These are phyloP conservation scores for Fusarium nanum DNA, from an alignment of 2,329 filamentous ascomycete genomes.

Conservation along the genomic window DNA sequence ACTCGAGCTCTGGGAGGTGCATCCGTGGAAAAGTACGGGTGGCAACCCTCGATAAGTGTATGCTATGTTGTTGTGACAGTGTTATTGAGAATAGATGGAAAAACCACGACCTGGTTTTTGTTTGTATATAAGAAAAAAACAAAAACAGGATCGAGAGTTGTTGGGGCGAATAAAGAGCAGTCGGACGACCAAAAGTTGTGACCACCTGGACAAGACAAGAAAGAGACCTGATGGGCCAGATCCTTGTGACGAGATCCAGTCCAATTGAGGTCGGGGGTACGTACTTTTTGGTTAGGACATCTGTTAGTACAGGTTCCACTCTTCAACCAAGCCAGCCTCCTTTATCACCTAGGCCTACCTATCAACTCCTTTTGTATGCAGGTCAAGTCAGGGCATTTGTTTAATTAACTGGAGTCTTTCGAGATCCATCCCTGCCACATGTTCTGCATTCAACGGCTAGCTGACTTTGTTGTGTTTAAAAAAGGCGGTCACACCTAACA, in stretches of 20 bases:
- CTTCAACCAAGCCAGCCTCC: constrained; percentile 17
- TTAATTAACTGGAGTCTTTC: constrained; percentile 11
- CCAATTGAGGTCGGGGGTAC: constrained; percentile 28
- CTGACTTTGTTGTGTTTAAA: constrained; percentile 10
- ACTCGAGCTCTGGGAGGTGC: constrained; percentile 33
- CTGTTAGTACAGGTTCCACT: constrained; percentile 22
- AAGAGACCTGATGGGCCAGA: constrained; percentile 29
- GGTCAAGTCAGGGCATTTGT: constrained; percentile 11
- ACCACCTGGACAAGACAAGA: constrained; percentile 42
- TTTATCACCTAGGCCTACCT: background rate
- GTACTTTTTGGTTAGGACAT: constrained; percentile 13
- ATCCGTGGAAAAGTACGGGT: constrained; percentile 35
- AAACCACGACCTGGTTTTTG: background rate
- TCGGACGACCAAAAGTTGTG: constrained; percentile 44
- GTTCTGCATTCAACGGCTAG: constrained; percentile 4
- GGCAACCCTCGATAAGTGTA: constrained; percentile 28
- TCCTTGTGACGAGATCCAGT: constrained; percentile 37
- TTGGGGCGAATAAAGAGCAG: constrained; percentile 38
- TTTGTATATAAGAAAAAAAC: background rate
- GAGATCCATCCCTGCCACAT: constrained; percentile 25
- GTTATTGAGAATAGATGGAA: background rate
- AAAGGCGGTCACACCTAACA: constrained; percentile 25
- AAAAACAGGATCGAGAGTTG: constrained; percentile 24
- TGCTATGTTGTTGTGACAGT: constrained; percentile 16
- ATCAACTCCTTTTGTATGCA: constrained; percentile 26